Evolutionary conservation across 2,329 filamentous ascomycete species (phyloP).

Genomic region (Cryphonectria parasitica): DNA sequence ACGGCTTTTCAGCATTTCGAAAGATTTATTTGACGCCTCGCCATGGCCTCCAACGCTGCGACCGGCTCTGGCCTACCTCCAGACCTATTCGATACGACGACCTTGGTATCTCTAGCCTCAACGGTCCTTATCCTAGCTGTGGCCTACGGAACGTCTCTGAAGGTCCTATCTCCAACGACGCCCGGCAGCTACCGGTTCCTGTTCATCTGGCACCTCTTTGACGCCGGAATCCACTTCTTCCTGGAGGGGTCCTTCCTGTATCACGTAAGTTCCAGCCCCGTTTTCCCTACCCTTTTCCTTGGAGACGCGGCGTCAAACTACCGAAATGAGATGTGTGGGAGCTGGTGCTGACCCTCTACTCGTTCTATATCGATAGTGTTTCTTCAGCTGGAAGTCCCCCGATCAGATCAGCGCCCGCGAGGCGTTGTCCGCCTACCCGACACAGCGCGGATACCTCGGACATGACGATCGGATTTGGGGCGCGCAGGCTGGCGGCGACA

Average conservation of each 20-base stretch:
- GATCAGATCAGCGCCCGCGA: conserved; percentile 38
- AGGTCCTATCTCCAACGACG: conserved; percentile 52
- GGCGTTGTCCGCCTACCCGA: conserved; percentile 46
- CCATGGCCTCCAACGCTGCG: conserved; percentile 19
- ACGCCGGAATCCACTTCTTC: conserved; percentile 87
- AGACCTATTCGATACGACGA: conserved; percentile 63
- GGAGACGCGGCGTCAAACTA: neutral
- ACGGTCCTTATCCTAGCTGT: conserved; percentile 56
- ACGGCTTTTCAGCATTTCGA: neutral
- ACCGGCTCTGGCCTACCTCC: conserved; percentile 46
- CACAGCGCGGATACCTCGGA: conserved; percentile 58
- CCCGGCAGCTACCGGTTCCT: conserved; percentile 69
- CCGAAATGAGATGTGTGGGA: neutral
- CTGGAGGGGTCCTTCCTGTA: conserved; percentile 92
- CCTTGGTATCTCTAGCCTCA: conserved; percentile 60
- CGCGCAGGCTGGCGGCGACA: conserved; percentile 57
- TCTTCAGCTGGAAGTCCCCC: conserved; percentile 64
- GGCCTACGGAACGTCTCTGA: conserved; percentile 54
- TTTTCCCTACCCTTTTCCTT: neutral
- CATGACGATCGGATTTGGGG: conserved; percentile 56
- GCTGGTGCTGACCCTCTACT: conserved; percentile 4
- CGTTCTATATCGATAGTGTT: conserved; percentile 55
- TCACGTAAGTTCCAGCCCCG: conserved; percentile 50
- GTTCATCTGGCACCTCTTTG: conserved; percentile 94
- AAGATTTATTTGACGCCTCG: neutral